A percentile compares a stretch with the other conserved stretches of the same genome.
Conservation (phyloP, 2,329 filamentous ascomycete species). For the Colletotrichum lindemuthianum region DNA sequence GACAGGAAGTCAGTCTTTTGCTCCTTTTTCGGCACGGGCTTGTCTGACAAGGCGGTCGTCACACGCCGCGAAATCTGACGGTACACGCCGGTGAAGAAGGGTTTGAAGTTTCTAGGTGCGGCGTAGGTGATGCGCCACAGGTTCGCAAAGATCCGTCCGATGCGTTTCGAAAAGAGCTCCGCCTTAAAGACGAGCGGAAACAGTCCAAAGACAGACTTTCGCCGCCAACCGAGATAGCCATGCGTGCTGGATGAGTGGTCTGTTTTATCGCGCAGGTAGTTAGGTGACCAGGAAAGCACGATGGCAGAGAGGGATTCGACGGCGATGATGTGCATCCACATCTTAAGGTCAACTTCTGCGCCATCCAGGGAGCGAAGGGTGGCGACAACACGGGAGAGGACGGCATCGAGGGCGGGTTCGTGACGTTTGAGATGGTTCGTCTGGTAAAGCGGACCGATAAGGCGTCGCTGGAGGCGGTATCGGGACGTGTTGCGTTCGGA, state of each 20-base stretch:
- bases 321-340: conserved; percentile 67
- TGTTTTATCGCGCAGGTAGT: conserved; percentile 53
- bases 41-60: conserved; percentile 40
- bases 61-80: conserved; percentile 46
- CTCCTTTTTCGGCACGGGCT: conserved; percentile 41
- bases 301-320: conserved; percentile 62
- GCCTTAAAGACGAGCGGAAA: conserved; percentile 56
- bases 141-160: conserved; percentile 52
- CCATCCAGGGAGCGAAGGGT: conserved; percentile 51
- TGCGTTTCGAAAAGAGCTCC: conserved; percentile 48
- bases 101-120: conserved; percentile 54
- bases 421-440: conserved; percentile 53
- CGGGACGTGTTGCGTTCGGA: conserved; percentile 58
- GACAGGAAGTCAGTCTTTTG: conserved; percentile 53
- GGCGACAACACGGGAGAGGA: conserved; percentile 48
- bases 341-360: conserved; percentile 56
- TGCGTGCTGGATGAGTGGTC: conserved; percentile 60
- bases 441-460: conserved; percentile 61
- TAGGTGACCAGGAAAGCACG: conserved; percentile 63
- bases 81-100: conserved; percentile 57
- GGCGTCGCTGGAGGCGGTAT: conserved; percentile 59
- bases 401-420: conserved; percentile 52
- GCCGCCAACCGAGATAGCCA: conserved; percentile 61
- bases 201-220: conserved; percentile 62
- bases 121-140: conserved; percentile 57